Percentiles rank a stretch among this genome's conserved stretches.
phyloP scores from a whole-genome alignment of 148 eudicot species.

The Rhododendron ferrugineum region DNA sequence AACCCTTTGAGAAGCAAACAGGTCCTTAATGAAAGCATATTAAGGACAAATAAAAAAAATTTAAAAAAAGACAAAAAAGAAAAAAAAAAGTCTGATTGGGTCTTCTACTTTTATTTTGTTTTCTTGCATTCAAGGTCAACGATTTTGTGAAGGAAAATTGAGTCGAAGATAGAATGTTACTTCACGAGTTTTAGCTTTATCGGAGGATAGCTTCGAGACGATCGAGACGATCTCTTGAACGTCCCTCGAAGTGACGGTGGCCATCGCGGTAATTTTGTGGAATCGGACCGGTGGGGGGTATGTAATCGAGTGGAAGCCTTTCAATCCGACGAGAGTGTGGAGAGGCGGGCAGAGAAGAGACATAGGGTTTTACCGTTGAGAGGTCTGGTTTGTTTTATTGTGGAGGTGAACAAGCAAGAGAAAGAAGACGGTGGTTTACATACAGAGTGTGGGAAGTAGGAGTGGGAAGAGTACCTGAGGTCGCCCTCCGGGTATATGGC shows the following conservation, averaged over 20 bases:
- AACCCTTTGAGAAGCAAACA: no score
- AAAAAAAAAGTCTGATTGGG: neutral
- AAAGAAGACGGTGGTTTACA: no score
- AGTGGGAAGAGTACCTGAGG: no score
- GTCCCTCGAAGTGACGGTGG: conserved; percentile 55
- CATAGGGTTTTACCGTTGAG: conserved; percentile 8
- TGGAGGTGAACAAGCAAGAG: no score
- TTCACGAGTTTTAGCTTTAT: conserved; percentile 68
- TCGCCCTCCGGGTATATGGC: no score
- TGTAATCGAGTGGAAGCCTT: neutral
- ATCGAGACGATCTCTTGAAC: conserved; percentile 67
- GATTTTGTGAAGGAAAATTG: neutral
- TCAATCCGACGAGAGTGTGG: neutral
- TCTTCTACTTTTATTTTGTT: neutral
- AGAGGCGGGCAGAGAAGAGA: neutral
- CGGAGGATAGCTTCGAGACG: conserved; percentile 60
- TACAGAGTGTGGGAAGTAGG: no score
- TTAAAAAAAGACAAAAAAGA: neutral
- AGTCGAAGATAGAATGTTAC: conserved; percentile 27
- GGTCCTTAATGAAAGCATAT: no score
- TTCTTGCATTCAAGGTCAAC: conserved; percentile 5
- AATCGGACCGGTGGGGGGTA: neutral
- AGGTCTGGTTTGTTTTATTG: neutral
- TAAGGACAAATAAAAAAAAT: no score
- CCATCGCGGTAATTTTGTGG: conserved; percentile 20